Evolutionary conservation across 2,329 filamentous ascomycete genomes (phyloP).

Genomic region (Fusarium nurragi): DNA sequence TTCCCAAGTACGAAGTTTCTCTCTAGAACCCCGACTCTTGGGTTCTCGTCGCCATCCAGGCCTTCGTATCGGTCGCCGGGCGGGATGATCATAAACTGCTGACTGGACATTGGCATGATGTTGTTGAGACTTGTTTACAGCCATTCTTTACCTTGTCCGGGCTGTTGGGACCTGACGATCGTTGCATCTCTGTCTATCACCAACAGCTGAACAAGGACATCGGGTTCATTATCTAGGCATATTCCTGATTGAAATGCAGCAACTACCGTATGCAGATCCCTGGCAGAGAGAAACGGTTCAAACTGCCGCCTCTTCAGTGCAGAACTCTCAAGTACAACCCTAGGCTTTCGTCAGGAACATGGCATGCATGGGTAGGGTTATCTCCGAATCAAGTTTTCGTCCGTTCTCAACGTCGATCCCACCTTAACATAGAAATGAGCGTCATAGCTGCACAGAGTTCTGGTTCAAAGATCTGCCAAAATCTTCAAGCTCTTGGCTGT

Average conservation of each 20-base stretch:
- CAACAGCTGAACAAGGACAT: neutral
- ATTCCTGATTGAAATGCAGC: neutral
- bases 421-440: constrained; percentile 21
- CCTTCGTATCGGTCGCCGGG: constrained; percentile 30
- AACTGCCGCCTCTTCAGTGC: neutral
- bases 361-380: constrained; percentile 25
- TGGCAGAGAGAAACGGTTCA: neutral
- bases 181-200: constrained; percentile 19
- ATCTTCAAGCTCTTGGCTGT: constrained; percentile 11
- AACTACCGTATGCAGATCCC: neutral
- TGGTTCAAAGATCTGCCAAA: constrained; percentile 13
- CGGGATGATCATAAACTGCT: constrained; percentile 20
- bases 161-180: constrained; percentile 19
- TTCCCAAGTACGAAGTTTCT: constrained; percentile 23
- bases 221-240: neutral
- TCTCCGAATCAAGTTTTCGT: constrained; percentile 39
- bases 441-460: constrained; percentile 27
- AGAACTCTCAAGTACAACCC: neutral
- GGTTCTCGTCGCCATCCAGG: constrained; percentile 15
- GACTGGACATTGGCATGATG: constrained; percentile 2
- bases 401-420: constrained; percentile 29
- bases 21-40: constrained; percentile 21
- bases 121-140: neutral
- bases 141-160: constrained; percentile 16
- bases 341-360: constrained; percentile 20